Evolutionary conservation across 148 eudicot genomes (phyloP).

Genomic region (Salicornia ramosissima): DNA sequence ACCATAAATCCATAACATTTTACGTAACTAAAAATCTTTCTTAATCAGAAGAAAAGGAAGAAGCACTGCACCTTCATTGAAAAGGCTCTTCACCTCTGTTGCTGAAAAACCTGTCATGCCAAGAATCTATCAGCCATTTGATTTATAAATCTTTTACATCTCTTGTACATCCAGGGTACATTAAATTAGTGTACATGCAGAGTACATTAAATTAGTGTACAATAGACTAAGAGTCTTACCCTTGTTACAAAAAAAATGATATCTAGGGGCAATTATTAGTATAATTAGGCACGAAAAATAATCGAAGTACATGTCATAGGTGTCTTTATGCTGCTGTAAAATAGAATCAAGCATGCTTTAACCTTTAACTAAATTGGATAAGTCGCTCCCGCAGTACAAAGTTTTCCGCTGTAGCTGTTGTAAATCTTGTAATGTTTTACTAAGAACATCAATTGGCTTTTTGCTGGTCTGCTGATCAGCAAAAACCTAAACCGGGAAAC

Average conservation of each 20-base stretch:
- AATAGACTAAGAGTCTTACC: neutral
- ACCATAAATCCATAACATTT: no score
- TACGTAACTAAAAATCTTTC: no score
- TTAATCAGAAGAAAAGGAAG: neutral
- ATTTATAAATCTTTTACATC: neutral
- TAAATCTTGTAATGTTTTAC: constrained; percentile 13
- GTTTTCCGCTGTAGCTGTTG: neutral
- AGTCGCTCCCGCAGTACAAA: constrained; percentile 20
- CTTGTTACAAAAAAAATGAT: neutral
- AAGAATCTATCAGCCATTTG: neutral
- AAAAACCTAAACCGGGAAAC: constrained; percentile 18
- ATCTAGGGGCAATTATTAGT: neutral
- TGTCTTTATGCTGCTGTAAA: neutral
- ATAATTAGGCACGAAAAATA: neutral
- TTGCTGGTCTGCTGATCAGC: constrained; percentile 25
- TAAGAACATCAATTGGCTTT: constrained; percentile 19
- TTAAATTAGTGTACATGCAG: no score
- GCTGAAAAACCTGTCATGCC: constrained; percentile 17
- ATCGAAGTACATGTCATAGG: neutral
- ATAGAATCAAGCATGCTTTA: neutral
- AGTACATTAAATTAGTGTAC: no score
- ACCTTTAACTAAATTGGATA: constrained; percentile 21
- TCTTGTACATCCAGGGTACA: no score
- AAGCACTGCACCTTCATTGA: constrained; percentile 17
- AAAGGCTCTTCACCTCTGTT: constrained; percentile 16